Base-by-base conservation (phyloP, 176 grass and related monocot genomes). In the Oropetium thomaeum region DNA sequence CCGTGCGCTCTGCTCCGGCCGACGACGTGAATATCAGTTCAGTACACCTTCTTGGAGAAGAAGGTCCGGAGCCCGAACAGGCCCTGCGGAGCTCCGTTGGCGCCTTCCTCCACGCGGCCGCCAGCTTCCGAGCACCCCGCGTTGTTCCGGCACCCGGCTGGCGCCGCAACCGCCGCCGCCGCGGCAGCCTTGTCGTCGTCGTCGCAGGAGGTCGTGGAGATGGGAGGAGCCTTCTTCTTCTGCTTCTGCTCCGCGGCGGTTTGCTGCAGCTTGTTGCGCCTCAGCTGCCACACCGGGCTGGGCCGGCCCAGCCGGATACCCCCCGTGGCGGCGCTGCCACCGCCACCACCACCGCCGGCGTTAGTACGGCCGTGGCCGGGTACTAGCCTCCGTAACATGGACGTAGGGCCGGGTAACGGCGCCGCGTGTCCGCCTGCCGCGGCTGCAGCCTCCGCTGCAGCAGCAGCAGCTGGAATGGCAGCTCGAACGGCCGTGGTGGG, bases 21-120 rank as follows among this genome's bases (percentile, higher is more conserved):
- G 39, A 41, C 10, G 5, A 41, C 5, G 1, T 15, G 37, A 14
- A 0, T 31, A 43, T 1, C 0, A 28, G 82, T 90, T 91, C 81
- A 96, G 85, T 85, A 80, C 47, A 92, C 89, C 91, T 95, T 95
- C 96, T 95, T 95, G 75, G 91, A 92, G 84, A 99, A 99, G 70
- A 95, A 92, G 26, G 96, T 88, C 69, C 85, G 81, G 38, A 99
- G 86, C 11, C 81, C 92, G 73, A 94, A 90, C 22, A 86, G 82
- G 31, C 79, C 80, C 53, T 68, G 66, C 74, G 79, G 65, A 23
- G 75, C n/a, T n/a, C n/a, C 65, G 17, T 51, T 87, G 20, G 51
- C 20, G 0, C 63, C 81, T 64, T 87, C 80, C 37, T 63, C 81
- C 39, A 41, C 39, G 31, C 32, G 68, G 19, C 62, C 81, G 27